Percentiles rank a stretch among this genome's conserved stretches.
phyloP scores from a whole-genome alignment of 345 rosid species.

The Microcos paniculata region DNA sequence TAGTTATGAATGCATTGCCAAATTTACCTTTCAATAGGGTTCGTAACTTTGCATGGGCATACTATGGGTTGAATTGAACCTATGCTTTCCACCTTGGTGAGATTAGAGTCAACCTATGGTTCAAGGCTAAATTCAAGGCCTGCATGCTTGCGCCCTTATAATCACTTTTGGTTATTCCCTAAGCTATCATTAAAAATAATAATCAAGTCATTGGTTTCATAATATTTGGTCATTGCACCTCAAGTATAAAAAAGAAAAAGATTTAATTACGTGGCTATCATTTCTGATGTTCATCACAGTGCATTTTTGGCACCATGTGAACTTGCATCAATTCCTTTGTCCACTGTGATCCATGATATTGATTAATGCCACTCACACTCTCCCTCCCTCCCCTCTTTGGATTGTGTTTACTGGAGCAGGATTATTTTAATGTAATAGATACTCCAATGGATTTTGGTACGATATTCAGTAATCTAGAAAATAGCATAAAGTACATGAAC shows the following conservation, averaged over 20 bases:
- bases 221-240: background rate
- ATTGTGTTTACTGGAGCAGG: constrained; percentile 34
- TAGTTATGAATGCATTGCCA: constrained; percentile 7
- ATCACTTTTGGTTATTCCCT: background rate
- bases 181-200: background rate
- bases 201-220: background rate
- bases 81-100: background rate
- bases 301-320: background rate
- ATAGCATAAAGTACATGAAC: constrained; percentile 45
- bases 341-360: background rate
- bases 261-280: background rate
- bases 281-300: background rate
- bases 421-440: constrained; percentile 51
- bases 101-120: background rate
- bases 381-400: background rate
- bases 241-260: background rate
- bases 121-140: background rate
- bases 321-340: background rate
- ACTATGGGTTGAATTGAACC: background rate
- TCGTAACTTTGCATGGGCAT: too few relatives aligned
- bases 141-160: background rate
- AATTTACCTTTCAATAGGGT: background rate
- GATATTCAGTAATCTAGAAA: constrained; percentile 52
- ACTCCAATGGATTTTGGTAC: constrained; percentile 71
- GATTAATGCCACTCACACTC: background rate